Base-by-base conservation (phyloP, 352 stramenopile genomes). In the Globisporangium echinulatum region DNA sequence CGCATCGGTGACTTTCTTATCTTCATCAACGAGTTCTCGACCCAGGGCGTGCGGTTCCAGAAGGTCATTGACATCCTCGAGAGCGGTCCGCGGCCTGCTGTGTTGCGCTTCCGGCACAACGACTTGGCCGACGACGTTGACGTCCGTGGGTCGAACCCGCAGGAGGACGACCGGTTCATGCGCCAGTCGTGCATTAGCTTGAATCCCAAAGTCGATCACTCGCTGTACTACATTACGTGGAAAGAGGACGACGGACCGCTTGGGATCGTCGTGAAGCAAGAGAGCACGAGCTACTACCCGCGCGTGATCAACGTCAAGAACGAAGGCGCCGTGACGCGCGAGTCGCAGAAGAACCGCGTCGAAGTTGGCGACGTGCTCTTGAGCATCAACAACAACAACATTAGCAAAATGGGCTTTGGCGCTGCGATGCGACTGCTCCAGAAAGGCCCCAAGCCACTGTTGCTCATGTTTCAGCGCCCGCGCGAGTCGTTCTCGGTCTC, bases 311-410 rank as follows among this genome's bases (percentile, higher is more conserved):
- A 90, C 56, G 84, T 95, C 56, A 95, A 95, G 74, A 83, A 85
- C 62, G 85, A 95, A 63, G 85, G 85, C 43, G 85, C 85, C 38
- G 85, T 92, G 19, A 84, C 76, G 7, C 79, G 85, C 13, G 71
- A 88, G 51, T 91, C 81, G 13, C 83, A 94, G 67, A 90, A 90
- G 61, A 92, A 92, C 57, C 80, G 80, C 15, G 82, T 95, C 36
- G 78, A 90, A 62, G 81, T 90, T 17, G 85, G 85, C 37, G 85
- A 95, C 49, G 69, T 92, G 42, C 53, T 95, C 40, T 69, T 95
- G 17, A 92, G 83, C 62, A 93, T 95, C 60, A 95, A 95, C 71
- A 92, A 95, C 74, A 92, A 95, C 71, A 92, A 95, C 69, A 95
- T 95, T 63, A 91, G 81, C 69, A 91, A 92, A 61, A 95, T 95